Evolutionary conservation across 768 basidiomycete species (phyloP).

Genomic region (Lyophyllum shimeji): DNA sequence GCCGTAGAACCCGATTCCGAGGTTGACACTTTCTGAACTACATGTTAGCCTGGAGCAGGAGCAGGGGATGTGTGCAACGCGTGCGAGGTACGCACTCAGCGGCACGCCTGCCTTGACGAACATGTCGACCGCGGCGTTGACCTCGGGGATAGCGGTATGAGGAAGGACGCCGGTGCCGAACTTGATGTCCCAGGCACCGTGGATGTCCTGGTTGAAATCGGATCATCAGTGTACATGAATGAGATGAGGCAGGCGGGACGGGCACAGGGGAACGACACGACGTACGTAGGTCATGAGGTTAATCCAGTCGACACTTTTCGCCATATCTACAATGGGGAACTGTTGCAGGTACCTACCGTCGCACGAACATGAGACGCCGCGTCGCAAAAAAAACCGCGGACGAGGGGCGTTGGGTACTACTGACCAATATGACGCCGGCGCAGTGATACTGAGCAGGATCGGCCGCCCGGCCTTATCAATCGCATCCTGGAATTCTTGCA

Average conservation of each 20-base stretch:
- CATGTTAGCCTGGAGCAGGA: too few species aligned
- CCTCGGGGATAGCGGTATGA: constrained; percentile 21
- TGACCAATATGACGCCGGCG: background rate
- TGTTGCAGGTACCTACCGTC: constrained; percentile 8
- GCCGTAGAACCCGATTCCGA: constrained; percentile 21
- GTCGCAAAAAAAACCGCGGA: too few species aligned
- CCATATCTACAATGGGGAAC: constrained; percentile 12
- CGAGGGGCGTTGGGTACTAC: too few species aligned
- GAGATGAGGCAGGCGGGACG: too few species aligned
- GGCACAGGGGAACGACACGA: too few species aligned
- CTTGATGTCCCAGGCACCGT: constrained; percentile 17
- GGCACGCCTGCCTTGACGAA: background rate
- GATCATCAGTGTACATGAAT: too few species aligned
- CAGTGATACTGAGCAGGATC: background rate
- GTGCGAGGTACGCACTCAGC: too few species aligned
- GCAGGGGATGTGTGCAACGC: too few species aligned
- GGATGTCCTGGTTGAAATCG: too few species aligned
- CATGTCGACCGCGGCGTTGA: constrained; percentile 14
- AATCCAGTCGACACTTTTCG: constrained; percentile 16
- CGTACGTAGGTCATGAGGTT: constrained; percentile 15
- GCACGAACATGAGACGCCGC: too few species aligned
- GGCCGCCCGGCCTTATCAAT: background rate
- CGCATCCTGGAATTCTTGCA: background rate
- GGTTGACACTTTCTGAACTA: background rate
- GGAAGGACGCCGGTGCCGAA: too few species aligned